A percentile compares a stretch with the other conserved stretches of the same genome.
Conservation (phyloP, 2,329 filamentous ascomycete species). For the Diaporthe humulicola region DNA sequence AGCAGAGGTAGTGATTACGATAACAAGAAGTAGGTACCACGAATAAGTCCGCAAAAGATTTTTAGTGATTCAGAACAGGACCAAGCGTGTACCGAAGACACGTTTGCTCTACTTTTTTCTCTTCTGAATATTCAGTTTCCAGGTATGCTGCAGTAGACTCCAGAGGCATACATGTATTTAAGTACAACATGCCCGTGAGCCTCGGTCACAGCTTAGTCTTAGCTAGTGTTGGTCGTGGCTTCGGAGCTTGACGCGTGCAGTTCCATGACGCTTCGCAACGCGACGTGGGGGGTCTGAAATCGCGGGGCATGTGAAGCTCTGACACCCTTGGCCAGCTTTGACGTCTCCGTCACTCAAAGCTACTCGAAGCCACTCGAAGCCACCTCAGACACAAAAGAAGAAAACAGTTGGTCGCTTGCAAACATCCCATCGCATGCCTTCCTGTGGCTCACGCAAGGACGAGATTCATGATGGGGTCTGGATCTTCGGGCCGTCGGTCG, state of each 20-base stretch:
- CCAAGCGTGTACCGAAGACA: background rate
- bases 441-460: background rate
- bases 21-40: background rate
- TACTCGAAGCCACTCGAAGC: too few species aligned
- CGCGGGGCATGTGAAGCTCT: conserved; percentile 24
- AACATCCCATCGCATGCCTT: background rate
- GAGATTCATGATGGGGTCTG: conserved; percentile 11
- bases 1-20: background rate
- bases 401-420: background rate
- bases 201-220: background rate
- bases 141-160: background rate
- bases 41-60: background rate
- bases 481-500: background rate
- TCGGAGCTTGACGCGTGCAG: conserved; percentile 19
- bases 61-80: too few species aligned
- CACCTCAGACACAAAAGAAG: too few species aligned
- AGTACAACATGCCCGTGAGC: background rate
- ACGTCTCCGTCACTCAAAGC: background rate
- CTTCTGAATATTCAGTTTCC: background rate
- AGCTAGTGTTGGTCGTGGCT: background rate
- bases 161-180: background rate
- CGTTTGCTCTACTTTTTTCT: too few species aligned
- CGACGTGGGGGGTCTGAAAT: conserved; percentile 5
- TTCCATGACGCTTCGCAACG: background rate
- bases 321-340: background rate